phyloP scores from a whole-genome alignment of 345 rosid species.

The Salix udensis region DNA sequence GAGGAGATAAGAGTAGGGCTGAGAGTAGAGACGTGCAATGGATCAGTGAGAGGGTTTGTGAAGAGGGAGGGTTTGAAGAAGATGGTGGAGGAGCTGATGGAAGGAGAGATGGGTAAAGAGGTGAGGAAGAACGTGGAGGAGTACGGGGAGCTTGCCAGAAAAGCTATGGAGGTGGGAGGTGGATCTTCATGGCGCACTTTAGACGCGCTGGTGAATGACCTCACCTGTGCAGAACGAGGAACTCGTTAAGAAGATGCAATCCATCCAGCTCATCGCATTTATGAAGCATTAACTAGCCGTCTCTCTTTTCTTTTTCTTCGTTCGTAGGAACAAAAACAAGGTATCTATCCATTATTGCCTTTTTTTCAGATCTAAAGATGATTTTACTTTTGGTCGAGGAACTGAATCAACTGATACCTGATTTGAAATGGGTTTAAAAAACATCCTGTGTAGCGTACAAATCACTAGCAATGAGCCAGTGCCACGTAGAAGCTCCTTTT shows the following conservation, averaged over 20 bases:
- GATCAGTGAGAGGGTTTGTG: constrained; percentile 44
- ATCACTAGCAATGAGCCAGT: too few species aligned
- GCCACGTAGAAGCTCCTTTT: too few species aligned
- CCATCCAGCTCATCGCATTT: background rate
- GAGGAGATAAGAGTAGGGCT: constrained; percentile 63
- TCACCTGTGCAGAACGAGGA: constrained; percentile 5
- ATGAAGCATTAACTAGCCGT: background rate
- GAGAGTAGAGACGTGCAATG: constrained; percentile 48
- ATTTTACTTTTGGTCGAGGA: too few species aligned
- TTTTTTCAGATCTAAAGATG: too few species aligned
- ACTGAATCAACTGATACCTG: too few species aligned
- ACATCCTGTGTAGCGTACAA: too few species aligned
- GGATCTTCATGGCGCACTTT: constrained; percentile 69
- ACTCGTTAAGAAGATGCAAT: background rate
- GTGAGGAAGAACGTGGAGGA: constrained; percentile 43
- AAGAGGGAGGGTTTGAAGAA: constrained; percentile 38
- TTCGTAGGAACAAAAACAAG: background rate
- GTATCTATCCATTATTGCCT: too few species aligned
- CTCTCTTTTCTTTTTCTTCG: too few species aligned
- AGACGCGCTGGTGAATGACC: constrained; percentile 35
- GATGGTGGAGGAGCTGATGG: constrained; percentile 60
- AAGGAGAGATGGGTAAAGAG: constrained; percentile 47
- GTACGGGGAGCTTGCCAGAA: constrained; percentile 41
- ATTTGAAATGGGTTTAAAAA: too few species aligned
- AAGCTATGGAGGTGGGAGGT: constrained; percentile 40